phyloP scores from a whole-genome alignment of 345 rosid species.

The Ceriops zippeliana region DNA sequence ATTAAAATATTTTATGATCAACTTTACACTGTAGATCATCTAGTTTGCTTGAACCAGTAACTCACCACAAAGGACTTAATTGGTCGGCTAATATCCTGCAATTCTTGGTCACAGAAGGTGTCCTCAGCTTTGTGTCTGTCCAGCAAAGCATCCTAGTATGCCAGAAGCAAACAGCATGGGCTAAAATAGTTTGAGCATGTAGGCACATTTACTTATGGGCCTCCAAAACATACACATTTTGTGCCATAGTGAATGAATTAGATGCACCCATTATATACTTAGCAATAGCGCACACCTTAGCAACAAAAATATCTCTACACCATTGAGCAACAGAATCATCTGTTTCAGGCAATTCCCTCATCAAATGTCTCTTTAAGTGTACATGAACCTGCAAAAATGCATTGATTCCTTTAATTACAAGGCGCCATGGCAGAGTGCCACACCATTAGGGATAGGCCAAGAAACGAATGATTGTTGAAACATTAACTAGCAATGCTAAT shows the following conservation, averaged over 20 bases:
- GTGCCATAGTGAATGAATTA: not conserved
- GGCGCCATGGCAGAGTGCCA: too few relatives aligned
- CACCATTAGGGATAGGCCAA: not conserved
- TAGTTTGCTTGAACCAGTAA: not conserved
- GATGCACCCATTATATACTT: not conserved
- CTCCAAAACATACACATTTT: not conserved
- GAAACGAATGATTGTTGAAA: not conserved
- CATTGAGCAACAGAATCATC: slow-evolving; percentile 33
- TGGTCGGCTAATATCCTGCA: slow-evolving; percentile 28
- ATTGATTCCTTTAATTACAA: too few relatives aligned
- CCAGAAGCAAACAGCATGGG: not conserved
- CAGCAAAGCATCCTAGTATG: slow-evolving; percentile 26
- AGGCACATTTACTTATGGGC: not conserved
- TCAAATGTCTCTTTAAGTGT: slow-evolving; percentile 24
- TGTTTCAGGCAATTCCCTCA: slow-evolving; percentile 34
- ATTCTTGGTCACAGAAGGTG: slow-evolving; percentile 27
- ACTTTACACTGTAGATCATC: not conserved
- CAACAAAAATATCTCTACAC: slow-evolving; percentile 36
- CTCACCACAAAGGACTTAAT: slow-evolving; percentile 31
- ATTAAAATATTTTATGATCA: too few relatives aligned
- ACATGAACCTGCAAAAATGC: slow-evolving; percentile 21
- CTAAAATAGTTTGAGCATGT: not conserved
- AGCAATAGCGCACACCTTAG: slow-evolving; percentile 17
- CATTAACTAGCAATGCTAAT: not conserved
- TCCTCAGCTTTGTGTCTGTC: slow-evolving; percentile 28